These are phyloP conservation scores for Pythium aphanidermatum DNA, from an alignment of 352 stramenopile genomes.

Conservation along the genomic window DNA sequence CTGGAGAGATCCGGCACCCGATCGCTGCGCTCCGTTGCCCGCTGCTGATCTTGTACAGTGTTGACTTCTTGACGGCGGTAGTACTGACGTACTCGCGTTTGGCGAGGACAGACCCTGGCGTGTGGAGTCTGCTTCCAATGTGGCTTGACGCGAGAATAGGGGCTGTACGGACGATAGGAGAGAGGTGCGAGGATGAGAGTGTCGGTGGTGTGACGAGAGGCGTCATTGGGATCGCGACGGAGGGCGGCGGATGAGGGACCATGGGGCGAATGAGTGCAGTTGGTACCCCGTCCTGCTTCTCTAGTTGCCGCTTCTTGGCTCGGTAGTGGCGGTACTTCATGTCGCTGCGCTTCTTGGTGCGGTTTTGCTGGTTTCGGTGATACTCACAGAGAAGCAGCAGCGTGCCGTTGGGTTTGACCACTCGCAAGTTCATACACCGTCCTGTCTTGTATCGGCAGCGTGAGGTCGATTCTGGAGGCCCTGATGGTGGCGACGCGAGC, in stretches of 20 bases:
- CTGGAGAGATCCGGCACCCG: slow-evolving; percentile 14
- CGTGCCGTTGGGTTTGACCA: slow-evolving; percentile 70
- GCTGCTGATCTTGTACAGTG: slow-evolving; percentile 15
- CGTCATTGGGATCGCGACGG: too few species aligned
- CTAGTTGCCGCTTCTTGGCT: slow-evolving; percentile 41
- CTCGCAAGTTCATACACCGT: slow-evolving; percentile 57
- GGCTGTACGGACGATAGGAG: slow-evolving; percentile 7
- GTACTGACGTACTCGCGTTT: background rate
- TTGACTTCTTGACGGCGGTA: slow-evolving; percentile 1
- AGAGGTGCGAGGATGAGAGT: slow-evolving; percentile 1
- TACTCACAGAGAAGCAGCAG: slow-evolving; percentile 75
- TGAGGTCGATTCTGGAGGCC: background rate
- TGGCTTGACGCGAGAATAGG: slow-evolving; percentile 1
- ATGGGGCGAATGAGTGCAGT: background rate
- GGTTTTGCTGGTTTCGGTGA: slow-evolving; percentile 77
- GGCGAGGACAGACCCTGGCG: slow-evolving; percentile 2
- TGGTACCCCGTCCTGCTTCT: slow-evolving; percentile 1
- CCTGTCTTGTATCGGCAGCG: slow-evolving; percentile 81
- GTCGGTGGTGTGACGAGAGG: too few species aligned
- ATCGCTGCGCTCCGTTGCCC: slow-evolving; percentile 1
- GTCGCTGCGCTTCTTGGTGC: slow-evolving; percentile 84
- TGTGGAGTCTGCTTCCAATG: background rate
- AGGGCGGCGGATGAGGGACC: background rate
- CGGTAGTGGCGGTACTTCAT: slow-evolving; percentile 72
- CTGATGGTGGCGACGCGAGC: background rate